A percentile compares a stretch with the other conserved stretches of the same genome.
Conservation (phyloP, 371 early-diverging fungal genomes). For the Vavraia culicis region DNA sequence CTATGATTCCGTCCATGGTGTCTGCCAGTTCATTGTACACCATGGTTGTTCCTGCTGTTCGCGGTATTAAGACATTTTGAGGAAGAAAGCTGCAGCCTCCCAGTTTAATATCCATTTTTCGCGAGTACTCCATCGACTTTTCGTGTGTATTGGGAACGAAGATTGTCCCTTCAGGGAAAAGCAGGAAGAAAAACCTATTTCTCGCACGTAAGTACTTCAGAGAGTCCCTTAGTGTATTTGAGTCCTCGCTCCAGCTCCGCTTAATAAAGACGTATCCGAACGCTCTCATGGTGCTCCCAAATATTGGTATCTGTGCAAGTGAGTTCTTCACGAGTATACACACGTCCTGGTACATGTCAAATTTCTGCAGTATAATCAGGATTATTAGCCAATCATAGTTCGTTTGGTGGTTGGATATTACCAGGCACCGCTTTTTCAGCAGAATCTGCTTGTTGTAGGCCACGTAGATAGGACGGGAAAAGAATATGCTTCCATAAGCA, state of each 20-base stretch:
- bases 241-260: slow-evolving; percentile 22
- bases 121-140: slow-evolving; percentile 17
- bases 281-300: slow-evolving; percentile 29
- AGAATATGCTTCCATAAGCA: slow-evolving; percentile 10
- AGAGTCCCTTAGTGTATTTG: slow-evolving; percentile 12
- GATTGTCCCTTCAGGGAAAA: slow-evolving; percentile 41
- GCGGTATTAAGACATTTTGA: slow-evolving; percentile 27
- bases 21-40: slow-evolving; percentile 13
- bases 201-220: slow-evolving; percentile 5
- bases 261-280: slow-evolving; percentile 34
- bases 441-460: slow-evolving; percentile 21
- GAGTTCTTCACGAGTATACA: slow-evolving; percentile 29
- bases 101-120: slow-evolving; percentile 4
- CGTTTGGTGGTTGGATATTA: slow-evolving; percentile 35
- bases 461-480: slow-evolving; percentile 22
- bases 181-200: slow-evolving; percentile 10
- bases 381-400: slow-evolving; percentile 40
- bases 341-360: slow-evolving; percentile 18
- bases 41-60: slow-evolving; percentile 26
- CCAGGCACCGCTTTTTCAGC: slow-evolving; percentile 12
- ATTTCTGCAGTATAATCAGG: slow-evolving; percentile 4
- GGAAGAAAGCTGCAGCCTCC: slow-evolving; percentile 8
- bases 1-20: slow-evolving; percentile 22
- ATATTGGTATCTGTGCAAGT: slow-evolving; percentile 24
- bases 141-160: slow-evolving; percentile 10